Base-by-base conservation (phyloP, 1,139 yeast species). In the Geotrichum phurueaensis region DNA sequence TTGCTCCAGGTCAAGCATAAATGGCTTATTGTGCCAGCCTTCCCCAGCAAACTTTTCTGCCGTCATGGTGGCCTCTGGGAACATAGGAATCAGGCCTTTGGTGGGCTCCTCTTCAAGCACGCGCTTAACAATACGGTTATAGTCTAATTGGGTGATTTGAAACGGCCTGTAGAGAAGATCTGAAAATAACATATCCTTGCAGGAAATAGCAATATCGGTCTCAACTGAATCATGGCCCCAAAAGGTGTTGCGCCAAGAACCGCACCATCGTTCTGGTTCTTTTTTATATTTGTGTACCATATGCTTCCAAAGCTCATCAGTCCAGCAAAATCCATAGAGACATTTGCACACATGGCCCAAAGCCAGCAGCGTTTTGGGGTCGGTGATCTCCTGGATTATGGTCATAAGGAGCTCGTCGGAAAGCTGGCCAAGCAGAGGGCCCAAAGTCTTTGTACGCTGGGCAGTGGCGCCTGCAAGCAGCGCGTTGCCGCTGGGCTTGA, bases 91-190 rank as follows among this genome's bases (percentile, higher is more conserved):
- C 29, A 54, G 29, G 7, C 55, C 58, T 29, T 51, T 48, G 23
- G 49, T 51, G 2, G 58, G 56, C 22, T 62, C 68, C 52, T 73
- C 76, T 20, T 61, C 63, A 20, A 64, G 36, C 27, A 66, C 64
- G 23, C 64, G 53, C 20, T 53, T 39, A 22, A 62, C 62, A 10
- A 68, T 60, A 6, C 62, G 57, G 4, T 50, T 65, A 69, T 87
- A 89, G 69, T 87, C 81, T 23, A 89, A 78, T 67, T 86, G 88
- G 0, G 92, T 79, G 66, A 94, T 86, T 69, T 88, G 94, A 69
- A 81, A 89, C 1, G 96, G 96, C 60, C 94, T 78, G 71, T 85
- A 90, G 23, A 90, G 72, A 13, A 82, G 68, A 70, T 90, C 96
- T 1, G 87, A 83, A 65, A 79, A 83, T 3, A 83, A 68, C 15